phyloP scores from a whole-genome alignment of 805 yeast genomes.

The Myxozyma monticola region DNA sequence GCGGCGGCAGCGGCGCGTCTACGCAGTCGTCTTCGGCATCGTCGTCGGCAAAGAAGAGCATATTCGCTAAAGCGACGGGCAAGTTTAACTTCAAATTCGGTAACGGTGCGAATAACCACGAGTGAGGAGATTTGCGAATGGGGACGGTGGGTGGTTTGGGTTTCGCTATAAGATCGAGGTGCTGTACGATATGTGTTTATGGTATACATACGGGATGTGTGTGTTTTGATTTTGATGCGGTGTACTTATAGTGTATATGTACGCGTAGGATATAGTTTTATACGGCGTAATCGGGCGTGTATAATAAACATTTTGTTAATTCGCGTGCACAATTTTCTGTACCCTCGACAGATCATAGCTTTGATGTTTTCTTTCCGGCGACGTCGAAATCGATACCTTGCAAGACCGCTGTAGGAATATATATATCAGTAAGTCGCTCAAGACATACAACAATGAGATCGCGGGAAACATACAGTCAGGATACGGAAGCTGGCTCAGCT shows the following conservation, averaged over 20 bases:
- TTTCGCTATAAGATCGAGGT: no score
- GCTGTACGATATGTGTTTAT: neutral
- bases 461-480: constrained; percentile 11
- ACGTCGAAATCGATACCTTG: no score
- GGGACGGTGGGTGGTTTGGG: no score
- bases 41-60: constrained; percentile 3
- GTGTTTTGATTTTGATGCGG: neutral
- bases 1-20: neutral
- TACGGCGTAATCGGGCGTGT: no score
- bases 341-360: no score
- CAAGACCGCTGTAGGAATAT: no score
- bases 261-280: constrained; percentile 10
- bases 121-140: no score
- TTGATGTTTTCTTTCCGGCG: no score
- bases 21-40: neutral
- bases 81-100: constrained; percentile 14
- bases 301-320: no score
- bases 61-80: constrained; percentile 16
- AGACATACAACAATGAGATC: no score
- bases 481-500: constrained; percentile 14
- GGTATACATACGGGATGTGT: neutral
- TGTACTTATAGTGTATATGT: neutral
- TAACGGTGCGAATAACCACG: neutral
- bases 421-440: no score
- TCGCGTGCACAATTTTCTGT: no score